Percentiles rank a stretch among this genome's conserved stretches.
phyloP scores from a whole-genome alignment of 805 yeast species.

The Saccharomycopsis capsularis region DNA sequence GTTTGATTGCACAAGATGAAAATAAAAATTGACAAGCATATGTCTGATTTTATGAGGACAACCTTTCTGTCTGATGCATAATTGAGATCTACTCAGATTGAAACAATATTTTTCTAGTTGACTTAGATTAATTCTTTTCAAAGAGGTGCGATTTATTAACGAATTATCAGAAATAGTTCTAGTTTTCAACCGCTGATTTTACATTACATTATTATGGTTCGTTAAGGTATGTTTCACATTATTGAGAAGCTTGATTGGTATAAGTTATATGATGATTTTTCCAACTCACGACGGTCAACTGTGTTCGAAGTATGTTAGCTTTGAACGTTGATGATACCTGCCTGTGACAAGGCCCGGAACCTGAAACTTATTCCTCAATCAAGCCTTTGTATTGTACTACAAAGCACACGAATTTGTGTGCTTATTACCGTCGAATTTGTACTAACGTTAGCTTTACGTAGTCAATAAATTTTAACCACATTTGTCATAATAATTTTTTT shows the following conservation, averaged over 20 bases:
- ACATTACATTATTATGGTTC: too few species aligned
- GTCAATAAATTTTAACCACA: too few species aligned
- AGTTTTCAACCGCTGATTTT: too few species aligned
- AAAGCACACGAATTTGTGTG: too few species aligned
- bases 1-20: constrained; percentile 39
- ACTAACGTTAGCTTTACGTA: too few species aligned
- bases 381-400: too few species aligned
- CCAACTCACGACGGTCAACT: constrained; percentile 72
- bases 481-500: too few species aligned
- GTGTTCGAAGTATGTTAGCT: constrained; percentile 45
- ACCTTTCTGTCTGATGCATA: constrained; percentile 29
- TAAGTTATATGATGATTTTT: constrained; percentile 46
- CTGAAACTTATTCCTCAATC: constrained; percentile 13
- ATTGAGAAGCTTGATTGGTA: constrained; percentile 2
- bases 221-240: too few species aligned
- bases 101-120: constrained; percentile 1
- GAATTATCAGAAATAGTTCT: too few species aligned
- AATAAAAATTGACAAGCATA: constrained; percentile 86
- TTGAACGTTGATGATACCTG: constrained; percentile 62
- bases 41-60: constrained; percentile 81
- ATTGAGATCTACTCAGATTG: too few species aligned
- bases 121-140: neutral
- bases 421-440: too few species aligned
- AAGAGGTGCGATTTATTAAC: neutral
- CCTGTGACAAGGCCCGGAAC: constrained; percentile 82